These are phyloP conservation scores for Solanum lycopersicoides DNA, from an alignment of 257 asterid genomes.

Conservation along the genomic window DNA sequence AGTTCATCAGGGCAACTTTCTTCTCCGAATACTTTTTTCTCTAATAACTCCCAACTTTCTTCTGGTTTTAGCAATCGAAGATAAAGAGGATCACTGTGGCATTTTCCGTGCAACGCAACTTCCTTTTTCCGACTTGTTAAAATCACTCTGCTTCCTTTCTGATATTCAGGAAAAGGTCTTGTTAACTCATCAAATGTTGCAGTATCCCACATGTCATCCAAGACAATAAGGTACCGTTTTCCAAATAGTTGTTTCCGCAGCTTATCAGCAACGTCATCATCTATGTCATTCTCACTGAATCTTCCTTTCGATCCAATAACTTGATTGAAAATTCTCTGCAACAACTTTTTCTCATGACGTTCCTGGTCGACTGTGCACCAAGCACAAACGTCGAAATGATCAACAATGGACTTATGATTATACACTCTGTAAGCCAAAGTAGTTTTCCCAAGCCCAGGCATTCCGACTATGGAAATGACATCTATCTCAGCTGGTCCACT, in stretches of 20 bases:
- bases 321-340: not conserved
- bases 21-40: not conserved
- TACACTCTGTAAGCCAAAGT: not conserved
- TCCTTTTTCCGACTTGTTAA: not conserved
- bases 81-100: not conserved
- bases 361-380: too few relatives aligned
- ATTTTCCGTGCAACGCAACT: not conserved
- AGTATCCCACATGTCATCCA: conserved; percentile 16
- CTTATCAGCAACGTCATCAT: not conserved
- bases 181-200: not conserved
- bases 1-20: conserved; percentile 6
- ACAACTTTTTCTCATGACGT: too few relatives aligned
- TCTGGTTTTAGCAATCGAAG: not conserved
- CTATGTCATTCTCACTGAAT: not conserved
- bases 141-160: not conserved
- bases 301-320: not conserved
- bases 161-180: not conserved
- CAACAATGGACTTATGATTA: too few relatives aligned
- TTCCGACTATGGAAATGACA: not conserved
- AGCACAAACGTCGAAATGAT: too few relatives aligned
- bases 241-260: not conserved
- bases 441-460: not conserved
- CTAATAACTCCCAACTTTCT: conserved; percentile 11
- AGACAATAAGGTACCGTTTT: conserved; percentile 3
- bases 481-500: not conserved